Evolutionary conservation across 306 rosid genomes (phyloP).

Genomic region (Lathyrus aphaca): DNA sequence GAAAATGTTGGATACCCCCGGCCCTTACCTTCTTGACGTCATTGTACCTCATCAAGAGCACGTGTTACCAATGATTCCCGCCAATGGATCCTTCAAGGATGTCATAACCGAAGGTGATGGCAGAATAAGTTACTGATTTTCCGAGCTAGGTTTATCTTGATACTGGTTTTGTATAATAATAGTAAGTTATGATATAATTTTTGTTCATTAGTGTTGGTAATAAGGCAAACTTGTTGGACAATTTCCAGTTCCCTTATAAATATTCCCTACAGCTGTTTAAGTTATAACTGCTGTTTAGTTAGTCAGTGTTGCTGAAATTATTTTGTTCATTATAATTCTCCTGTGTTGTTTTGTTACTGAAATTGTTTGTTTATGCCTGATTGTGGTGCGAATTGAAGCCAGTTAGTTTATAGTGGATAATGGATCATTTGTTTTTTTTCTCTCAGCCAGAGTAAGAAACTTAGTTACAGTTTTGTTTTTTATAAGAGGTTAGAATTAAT

Average conservation of each 20-base stretch:
- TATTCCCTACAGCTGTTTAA: not conserved
- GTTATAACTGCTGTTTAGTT: not conserved
- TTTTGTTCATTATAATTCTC: not conserved
- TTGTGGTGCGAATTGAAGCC: not conserved
- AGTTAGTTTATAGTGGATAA: not conserved
- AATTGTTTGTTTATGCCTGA: not conserved
- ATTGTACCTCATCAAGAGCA: constrained; percentile 94
- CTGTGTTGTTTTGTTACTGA: not conserved
- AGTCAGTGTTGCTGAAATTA: not conserved
- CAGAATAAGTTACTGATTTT: constrained; percentile 52
- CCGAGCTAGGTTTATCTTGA: constrained; percentile 12
- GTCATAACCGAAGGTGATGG: constrained; percentile 94
- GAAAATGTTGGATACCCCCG: constrained; percentile 87
- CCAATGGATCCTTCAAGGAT: constrained; percentile 80
- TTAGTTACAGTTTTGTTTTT: not conserved
- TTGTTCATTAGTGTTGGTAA: not conserved
- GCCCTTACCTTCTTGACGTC: constrained; percentile 84
- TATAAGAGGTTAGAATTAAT: not conserved
- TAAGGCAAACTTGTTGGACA: not conserved
- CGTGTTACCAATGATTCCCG: constrained; percentile 90
- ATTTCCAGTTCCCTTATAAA: not conserved
- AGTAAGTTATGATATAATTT: not conserved
- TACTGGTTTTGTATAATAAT: constrained; percentile 34
- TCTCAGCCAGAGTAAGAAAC: not conserved
- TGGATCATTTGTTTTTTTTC: too few relatives aligned